phyloP scores from a whole-genome alignment of 1,284 basidiomycete genomes.

The Papiliotrema nemorosa region DNA sequence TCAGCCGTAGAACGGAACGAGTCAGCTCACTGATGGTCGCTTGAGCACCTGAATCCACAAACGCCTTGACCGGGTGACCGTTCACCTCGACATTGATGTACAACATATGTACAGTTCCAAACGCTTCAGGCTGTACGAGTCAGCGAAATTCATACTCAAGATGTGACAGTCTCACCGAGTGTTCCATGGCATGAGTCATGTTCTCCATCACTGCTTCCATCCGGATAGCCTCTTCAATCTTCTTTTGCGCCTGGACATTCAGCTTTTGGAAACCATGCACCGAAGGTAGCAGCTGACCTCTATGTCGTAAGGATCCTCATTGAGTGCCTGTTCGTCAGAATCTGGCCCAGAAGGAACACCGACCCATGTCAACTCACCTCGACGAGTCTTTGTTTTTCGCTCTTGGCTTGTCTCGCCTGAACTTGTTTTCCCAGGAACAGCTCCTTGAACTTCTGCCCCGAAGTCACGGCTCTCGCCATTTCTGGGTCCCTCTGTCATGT shows the following conservation, averaged over 20 bases:
- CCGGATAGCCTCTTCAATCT: conserved; percentile 90
- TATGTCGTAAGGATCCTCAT: conserved; percentile 83
- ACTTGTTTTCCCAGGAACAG: conserved; percentile 64
- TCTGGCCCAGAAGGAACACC: conserved; percentile 1
- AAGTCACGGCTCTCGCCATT: conserved; percentile 66
- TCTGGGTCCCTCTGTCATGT: conserved; percentile 66
- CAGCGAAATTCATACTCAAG: too few relatives aligned
- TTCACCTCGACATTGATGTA: conserved; percentile 82
- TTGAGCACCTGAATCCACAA: conserved; percentile 97
- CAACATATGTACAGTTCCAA: conserved; percentile 94
- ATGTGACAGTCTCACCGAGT: conserved; percentile 52
- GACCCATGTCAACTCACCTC: conserved; percentile 39
- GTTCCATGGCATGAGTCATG: conserved; percentile 85
- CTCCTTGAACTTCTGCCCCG: conserved; percentile 66
- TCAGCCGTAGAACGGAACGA: not conserved
- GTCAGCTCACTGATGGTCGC: conserved; percentile 78
- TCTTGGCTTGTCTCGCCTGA: conserved; percentile 57
- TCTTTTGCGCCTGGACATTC: conserved; percentile 61
- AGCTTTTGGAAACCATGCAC: too few relatives aligned
- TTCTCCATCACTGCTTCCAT: conserved; percentile 89
- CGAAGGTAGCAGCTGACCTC: conserved; percentile 53
- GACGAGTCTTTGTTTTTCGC: conserved; percentile 62
- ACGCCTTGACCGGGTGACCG: conserved; percentile 83
- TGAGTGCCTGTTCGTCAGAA: conserved; percentile 57
- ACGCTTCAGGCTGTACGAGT: conserved; percentile 81